Evolutionary conservation across 2,329 filamentous ascomycete species (phyloP).

Genomic region (Apiospora sp.): DNA sequence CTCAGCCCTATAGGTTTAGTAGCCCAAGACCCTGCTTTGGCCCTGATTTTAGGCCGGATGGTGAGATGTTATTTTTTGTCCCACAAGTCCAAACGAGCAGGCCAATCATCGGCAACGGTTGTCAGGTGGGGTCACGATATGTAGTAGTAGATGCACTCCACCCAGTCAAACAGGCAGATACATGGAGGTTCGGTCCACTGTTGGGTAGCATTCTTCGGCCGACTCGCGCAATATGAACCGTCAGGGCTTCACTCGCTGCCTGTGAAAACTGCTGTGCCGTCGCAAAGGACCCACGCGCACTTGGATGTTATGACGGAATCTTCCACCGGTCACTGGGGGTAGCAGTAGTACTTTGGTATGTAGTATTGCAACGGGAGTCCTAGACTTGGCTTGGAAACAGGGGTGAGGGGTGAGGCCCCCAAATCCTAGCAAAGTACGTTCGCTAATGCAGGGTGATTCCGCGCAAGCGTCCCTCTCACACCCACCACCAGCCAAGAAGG

Average conservation of each 20-base stretch:
- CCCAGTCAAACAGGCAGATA: background rate
- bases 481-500: too few species aligned
- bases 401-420: background rate
- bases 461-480: background rate
- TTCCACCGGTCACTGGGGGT: background rate
- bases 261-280: background rate
- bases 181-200: background rate
- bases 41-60: background rate
- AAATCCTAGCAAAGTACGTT: background rate
- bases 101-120: background rate
- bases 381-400: background rate
- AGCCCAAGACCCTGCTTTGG: background rate
- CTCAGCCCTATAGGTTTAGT: background rate
- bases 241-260: background rate
- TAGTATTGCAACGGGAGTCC: background rate
- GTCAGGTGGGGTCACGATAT: background rate
- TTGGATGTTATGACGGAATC: background rate
- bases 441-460: background rate
- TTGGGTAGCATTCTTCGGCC: too few species aligned
- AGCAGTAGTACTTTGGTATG: background rate
- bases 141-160: background rate
- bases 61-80: background rate
- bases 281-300: background rate
- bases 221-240: background rate
- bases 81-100: background rate